phyloP scores from a whole-genome alignment of 441 rosid species.

The Pelargonium fulgidum region DNA sequence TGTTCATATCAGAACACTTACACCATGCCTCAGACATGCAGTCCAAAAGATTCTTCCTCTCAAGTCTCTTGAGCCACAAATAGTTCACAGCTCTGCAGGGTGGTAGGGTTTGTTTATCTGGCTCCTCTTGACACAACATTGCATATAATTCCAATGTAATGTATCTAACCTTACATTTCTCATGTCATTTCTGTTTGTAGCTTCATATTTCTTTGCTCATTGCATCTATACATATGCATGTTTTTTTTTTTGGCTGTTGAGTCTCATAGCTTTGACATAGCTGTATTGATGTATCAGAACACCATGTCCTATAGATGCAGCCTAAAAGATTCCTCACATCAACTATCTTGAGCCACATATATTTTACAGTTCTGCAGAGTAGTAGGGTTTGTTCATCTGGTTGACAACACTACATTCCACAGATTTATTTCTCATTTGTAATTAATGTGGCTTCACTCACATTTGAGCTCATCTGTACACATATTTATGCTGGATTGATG shows the following conservation, averaged over 20 bases:
- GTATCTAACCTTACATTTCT: neutral
- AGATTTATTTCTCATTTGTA: too few species aligned
- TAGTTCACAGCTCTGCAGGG: neutral
- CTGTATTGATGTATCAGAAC: slow-evolving; percentile 8
- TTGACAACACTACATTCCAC: neutral
- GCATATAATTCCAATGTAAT: neutral
- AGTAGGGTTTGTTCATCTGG: neutral
- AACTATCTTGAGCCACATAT: slow-evolving; percentile 1
- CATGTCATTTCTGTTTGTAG: neutral
- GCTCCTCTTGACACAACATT: slow-evolving; percentile 5
- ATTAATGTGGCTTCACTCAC: too few species aligned
- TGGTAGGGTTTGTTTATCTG: slow-evolving; percentile 1
- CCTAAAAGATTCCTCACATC: neutral
- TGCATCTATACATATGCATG: too few species aligned
- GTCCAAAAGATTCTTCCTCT: neutral
- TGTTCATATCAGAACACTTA: slow-evolving; percentile 6
- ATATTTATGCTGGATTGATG: slow-evolving; percentile 1
- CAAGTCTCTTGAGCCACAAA: slow-evolving; percentile 8
- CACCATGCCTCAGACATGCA: slow-evolving; percentile 1
- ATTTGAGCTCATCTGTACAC: too few species aligned
- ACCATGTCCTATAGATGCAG: neutral
- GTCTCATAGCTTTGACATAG: slow-evolving; percentile 1
- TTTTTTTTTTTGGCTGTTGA: neutral
- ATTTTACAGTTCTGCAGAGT: neutral
- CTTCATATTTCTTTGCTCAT: slow-evolving; percentile 4